Conservation (phyloP, 1,139 yeast species). For the Taphrina sp. region DNA sequence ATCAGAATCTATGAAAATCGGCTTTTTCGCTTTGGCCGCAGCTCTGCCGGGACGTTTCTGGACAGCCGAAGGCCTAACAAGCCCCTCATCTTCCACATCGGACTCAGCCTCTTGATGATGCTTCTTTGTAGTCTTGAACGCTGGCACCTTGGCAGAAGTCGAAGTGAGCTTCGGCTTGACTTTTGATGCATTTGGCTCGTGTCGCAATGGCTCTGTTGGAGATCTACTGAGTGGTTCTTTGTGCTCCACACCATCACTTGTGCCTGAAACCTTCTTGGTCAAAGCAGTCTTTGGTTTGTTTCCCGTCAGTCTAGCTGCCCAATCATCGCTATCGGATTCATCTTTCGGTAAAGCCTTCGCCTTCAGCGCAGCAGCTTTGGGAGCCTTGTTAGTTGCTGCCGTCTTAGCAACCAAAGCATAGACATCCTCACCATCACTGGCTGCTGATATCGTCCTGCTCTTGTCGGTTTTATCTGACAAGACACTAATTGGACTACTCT, state of each 20-base stretch:
- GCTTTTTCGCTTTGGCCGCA: conserved; percentile 20
- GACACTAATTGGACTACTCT: conserved; percentile 12
- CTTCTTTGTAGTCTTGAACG: neutral
- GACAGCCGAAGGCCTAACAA: neutral
- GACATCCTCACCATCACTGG: conserved; percentile 24
- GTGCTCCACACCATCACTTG: conserved; percentile 12
- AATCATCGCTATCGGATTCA: conserved; percentile 31
- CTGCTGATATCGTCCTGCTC: neutral
- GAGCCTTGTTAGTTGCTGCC: conserved; percentile 3
- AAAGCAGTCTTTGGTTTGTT: conserved; percentile 7
- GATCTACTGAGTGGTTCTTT: neutral
- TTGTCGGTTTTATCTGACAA: conserved; percentile 10
- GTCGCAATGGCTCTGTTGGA: too few species aligned
- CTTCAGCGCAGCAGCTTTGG: conserved; percentile 5
- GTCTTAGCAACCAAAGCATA: conserved; percentile 24
- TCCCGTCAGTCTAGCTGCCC: conserved; percentile 18
- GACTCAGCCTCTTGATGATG: too few species aligned
- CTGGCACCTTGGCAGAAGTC: neutral
- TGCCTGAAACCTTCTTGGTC: too few species aligned
- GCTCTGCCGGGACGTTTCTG: conserved; percentile 25
- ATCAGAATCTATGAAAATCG: conserved; percentile 5
- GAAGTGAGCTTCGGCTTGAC: neutral
- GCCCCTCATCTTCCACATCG: neutral
- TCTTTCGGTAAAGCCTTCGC: conserved; percentile 11
- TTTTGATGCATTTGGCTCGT: too few species aligned